A percentile compares a stretch with the other conserved stretches of the same genome.
Conservation (phyloP, 2,329 filamentous ascomycete genomes). For the Lojkania enalia region DNA sequence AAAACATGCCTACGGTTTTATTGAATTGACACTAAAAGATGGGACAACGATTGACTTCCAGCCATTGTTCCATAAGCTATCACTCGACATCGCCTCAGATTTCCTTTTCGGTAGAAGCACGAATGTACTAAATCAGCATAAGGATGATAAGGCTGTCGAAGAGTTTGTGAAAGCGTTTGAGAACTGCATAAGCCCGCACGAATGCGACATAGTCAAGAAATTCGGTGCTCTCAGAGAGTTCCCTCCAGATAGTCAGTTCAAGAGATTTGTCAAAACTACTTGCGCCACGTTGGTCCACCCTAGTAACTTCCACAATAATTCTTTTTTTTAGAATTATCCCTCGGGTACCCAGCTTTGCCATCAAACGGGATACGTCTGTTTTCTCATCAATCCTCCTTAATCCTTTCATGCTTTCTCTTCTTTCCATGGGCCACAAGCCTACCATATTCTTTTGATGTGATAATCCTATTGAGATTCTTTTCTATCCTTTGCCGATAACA, state of each 20-base stretch:
- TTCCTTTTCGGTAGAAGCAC: constrained; percentile 34
- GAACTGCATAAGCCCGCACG: constrained; percentile 22
- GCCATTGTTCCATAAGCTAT: constrained; percentile 28
- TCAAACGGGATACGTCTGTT: too few relatives aligned
- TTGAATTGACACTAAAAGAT: constrained; percentile 25
- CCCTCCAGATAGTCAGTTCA: constrained; percentile 22
- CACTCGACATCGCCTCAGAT: constrained; percentile 30
- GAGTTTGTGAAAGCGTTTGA: constrained; percentile 30
- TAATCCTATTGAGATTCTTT: too few relatives aligned
- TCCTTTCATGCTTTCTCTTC: too few relatives aligned
- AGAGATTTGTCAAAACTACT: constrained; percentile 17
- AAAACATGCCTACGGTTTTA: constrained; percentile 22
- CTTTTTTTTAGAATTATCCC: too few relatives aligned
- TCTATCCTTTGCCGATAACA: constrained; percentile 19
- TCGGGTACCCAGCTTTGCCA: too few relatives aligned
- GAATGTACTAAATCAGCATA: constrained; percentile 8
- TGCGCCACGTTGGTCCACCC: too few relatives aligned
- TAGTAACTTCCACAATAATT: too few relatives aligned
- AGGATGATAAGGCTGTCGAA: constrained; percentile 6
- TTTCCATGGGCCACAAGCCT: too few relatives aligned
- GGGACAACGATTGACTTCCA: constrained; percentile 28
- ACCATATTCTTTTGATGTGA: too few relatives aligned
- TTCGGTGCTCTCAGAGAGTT: constrained; percentile 12
- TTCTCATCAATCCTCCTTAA: too few relatives aligned
- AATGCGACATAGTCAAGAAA: constrained; percentile 11